These are phyloP conservation scores for Wickerhamomyces sydowiorum DNA, from an alignment of 805 yeast genomes.

Conservation along the genomic window DNA sequence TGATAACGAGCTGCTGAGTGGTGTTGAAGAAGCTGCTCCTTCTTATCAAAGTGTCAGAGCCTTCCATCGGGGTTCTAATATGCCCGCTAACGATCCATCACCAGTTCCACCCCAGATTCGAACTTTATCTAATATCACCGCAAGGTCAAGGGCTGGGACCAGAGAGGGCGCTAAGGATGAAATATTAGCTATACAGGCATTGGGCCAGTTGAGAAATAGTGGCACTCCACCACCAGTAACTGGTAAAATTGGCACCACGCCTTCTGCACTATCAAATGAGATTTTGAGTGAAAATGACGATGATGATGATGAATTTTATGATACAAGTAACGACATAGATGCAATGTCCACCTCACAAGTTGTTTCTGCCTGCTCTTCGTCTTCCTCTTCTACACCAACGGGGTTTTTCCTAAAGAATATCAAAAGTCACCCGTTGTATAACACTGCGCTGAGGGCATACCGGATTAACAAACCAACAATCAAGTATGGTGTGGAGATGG, in stretches of 20 bases:
- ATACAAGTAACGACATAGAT: constrained; percentile 18
- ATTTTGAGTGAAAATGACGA: constrained; percentile 8
- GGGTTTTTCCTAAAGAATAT: not conserved
- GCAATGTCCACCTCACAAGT: not conserved
- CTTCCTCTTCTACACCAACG: not conserved
- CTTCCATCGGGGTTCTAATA: no score
- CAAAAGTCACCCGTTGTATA: constrained; percentile 2
- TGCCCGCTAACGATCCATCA: no score
- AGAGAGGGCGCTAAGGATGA: constrained; percentile 6
- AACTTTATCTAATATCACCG: no score
- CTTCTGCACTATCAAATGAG: not conserved
- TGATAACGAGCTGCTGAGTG: not conserved
- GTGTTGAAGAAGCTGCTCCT: no score
- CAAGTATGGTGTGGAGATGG: constrained; percentile 56
- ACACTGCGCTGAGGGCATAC: constrained; percentile 23
- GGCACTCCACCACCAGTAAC: constrained; percentile 5
- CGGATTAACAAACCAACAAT: constrained; percentile 38
- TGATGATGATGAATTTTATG: constrained; percentile 39
- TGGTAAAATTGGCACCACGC: no score
- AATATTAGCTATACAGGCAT: constrained; percentile 18
- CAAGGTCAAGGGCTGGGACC: not conserved
- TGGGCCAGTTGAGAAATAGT: constrained; percentile 22
- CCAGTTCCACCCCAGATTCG: no score
- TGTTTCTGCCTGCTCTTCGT: no score
- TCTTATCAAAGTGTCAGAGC: no score